Evolutionary conservation across 768 basidiomycete genomes (phyloP).

Genomic region (Suillus paluster): DNA sequence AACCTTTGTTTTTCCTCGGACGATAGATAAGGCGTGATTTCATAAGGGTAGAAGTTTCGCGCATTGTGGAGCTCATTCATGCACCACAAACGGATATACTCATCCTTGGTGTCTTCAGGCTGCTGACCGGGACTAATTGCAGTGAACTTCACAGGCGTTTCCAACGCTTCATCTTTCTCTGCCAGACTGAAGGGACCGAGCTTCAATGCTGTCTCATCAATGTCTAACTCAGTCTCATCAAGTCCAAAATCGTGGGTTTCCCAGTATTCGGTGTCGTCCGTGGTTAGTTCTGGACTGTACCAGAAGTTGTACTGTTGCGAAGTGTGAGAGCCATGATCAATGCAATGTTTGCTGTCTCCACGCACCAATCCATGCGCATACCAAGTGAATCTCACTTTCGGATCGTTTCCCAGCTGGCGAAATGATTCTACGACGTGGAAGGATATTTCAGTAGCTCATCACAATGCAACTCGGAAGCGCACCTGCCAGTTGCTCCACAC

Average conservation of each 20-base stretch:
- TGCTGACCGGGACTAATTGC: neutral
- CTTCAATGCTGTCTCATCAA: neutral
- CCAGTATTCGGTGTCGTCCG: neutral
- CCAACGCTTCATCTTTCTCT: too few relatives aligned
- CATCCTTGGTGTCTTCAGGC: neutral
- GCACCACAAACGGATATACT: neutral
- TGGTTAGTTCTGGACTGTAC: neutral
- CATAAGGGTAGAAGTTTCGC: neutral
- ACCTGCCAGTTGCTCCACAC: neutral
- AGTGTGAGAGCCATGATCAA: neutral
- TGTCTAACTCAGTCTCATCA: neutral
- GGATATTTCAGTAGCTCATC: too few relatives aligned
- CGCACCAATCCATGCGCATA: slow-evolving; percentile 4
- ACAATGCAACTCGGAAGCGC: neutral
- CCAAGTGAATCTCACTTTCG: neutral
- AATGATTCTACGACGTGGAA: neutral
- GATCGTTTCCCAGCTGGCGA: neutral
- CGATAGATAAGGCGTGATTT: neutral
- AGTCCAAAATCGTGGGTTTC: neutral
- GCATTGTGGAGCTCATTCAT: neutral
- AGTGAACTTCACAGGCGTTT: neutral
- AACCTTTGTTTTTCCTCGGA: neutral
- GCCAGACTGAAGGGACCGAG: neutral
- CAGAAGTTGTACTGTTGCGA: neutral
- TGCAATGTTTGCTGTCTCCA: neutral